These are phyloP conservation scores for Astrocystis sublimbata DNA, from an alignment of 495 filamentous ascomycete genomes.

Conservation along the genomic window DNA sequence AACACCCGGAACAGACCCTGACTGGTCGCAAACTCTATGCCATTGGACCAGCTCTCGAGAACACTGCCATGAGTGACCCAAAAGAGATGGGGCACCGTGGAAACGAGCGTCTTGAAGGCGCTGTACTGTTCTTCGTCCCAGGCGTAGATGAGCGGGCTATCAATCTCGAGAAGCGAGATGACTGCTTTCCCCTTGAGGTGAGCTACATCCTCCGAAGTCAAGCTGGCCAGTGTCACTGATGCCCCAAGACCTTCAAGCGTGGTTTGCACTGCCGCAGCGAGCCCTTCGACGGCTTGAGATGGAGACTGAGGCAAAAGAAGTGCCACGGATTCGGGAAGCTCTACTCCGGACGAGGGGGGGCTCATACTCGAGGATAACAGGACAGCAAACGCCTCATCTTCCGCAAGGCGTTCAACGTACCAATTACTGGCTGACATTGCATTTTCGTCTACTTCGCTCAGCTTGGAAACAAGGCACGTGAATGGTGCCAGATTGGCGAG, in stretches of 20 bases:
- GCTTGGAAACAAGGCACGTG: neutral
- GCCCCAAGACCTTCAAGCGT: neutral
- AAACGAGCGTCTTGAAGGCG: neutral
- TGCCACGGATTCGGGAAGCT: neutral
- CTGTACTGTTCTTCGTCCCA: neutral
- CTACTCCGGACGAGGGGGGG: neutral
- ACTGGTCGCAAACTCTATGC: neutral
- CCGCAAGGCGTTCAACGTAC: neutral
- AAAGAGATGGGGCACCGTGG: neutral
- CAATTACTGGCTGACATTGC: neutral
- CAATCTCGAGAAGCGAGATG: neutral
- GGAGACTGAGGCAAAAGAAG: neutral
- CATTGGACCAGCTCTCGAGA: neutral
- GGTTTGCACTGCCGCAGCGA: neutral
- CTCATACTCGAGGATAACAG: neutral
- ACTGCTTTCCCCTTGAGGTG: neutral
- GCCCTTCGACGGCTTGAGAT: neutral
- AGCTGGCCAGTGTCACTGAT: neutral
- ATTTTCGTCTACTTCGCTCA: neutral
- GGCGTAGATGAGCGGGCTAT: neutral
- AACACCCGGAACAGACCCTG: constrained; percentile 10
- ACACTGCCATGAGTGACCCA: constrained; percentile 8
- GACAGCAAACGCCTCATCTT: neutral
- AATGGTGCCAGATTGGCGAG: neutral
- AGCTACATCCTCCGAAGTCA: neutral